phyloP scores from a whole-genome alignment of 148 eudicot species.

The Cornus suecica region DNA sequence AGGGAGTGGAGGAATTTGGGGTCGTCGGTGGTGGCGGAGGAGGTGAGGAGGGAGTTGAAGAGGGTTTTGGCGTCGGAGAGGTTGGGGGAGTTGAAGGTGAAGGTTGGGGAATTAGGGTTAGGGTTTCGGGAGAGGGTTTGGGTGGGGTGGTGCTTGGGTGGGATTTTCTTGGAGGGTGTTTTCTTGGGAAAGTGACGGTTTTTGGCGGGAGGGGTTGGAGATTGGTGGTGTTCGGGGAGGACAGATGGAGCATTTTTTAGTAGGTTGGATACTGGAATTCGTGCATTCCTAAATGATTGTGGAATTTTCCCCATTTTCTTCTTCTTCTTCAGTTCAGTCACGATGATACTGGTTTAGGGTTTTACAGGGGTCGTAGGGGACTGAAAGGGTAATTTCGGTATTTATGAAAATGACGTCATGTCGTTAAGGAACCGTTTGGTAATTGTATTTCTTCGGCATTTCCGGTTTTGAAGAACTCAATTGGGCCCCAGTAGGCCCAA shows the following conservation, averaged over 20 bases:
- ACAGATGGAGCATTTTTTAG: slow-evolving; percentile 17
- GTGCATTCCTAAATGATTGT: slow-evolving; percentile 24
- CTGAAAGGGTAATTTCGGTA: too few relatives aligned
- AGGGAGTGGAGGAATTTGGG: slow-evolving; percentile 50
- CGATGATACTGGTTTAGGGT: neutral
- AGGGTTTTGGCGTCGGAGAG: slow-evolving; percentile 60
- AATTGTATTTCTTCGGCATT: too few relatives aligned
- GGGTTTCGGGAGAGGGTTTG: slow-evolving; percentile 20
- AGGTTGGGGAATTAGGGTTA: slow-evolving; percentile 18
- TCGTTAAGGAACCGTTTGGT: too few relatives aligned
- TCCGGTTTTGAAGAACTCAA: too few relatives aligned
- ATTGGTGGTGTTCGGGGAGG: slow-evolving; percentile 11
- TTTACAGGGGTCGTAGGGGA: neutral
- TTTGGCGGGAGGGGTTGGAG: slow-evolving; percentile 14
- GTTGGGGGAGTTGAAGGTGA: slow-evolving; percentile 33
- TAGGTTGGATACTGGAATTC: slow-evolving; percentile 21
- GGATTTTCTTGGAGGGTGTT: neutral
- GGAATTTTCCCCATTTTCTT: slow-evolving; percentile 48
- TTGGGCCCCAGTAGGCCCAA: too few relatives aligned
- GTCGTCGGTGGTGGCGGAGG: slow-evolving; percentile 19
- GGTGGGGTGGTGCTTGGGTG: slow-evolving; percentile 11
- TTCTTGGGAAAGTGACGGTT: slow-evolving; percentile 11
- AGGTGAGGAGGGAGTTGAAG: slow-evolving; percentile 39
- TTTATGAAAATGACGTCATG: too few relatives aligned
- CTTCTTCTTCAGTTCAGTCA: neutral